phyloP scores from a whole-genome alignment of 805 yeast genomes.

The Ogataea paradorogensis region DNA sequence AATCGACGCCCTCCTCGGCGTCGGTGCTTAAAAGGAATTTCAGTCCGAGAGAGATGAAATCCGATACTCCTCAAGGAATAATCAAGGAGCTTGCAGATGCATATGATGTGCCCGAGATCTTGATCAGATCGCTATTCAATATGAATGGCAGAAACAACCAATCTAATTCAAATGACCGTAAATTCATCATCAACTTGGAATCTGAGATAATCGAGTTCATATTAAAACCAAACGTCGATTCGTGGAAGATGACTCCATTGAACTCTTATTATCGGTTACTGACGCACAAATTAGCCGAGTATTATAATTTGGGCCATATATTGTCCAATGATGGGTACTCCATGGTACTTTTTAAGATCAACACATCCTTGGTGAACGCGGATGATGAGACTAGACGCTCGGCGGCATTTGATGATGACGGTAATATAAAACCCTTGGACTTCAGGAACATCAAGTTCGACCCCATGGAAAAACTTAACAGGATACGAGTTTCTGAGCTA shows the following conservation, averaged over 20 bases:
- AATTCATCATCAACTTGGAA: conserved; percentile 50
- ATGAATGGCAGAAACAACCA: conserved; percentile 25
- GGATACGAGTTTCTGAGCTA: conserved; percentile 29
- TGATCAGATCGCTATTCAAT: conserved; percentile 31
- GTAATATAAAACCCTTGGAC: conserved; percentile 33
- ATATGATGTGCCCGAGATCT: conserved; percentile 29
- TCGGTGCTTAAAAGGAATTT: conserved; percentile 12
- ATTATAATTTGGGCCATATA: conserved; percentile 59
- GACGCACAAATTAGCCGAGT: conserved; percentile 68
- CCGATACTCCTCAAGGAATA: conserved; percentile 15
- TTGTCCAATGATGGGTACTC: conserved; percentile 50
- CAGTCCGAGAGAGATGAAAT: conserved; percentile 17
- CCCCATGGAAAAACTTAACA: conserved; percentile 32
- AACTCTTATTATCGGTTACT: conserved; percentile 68
- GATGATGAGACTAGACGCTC: conserved; percentile 31
- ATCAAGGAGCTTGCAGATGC: conserved; percentile 21
- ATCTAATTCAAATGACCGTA: conserved; percentile 37
- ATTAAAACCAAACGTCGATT: conserved; percentile 36
- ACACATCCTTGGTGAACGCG: conserved; percentile 36
- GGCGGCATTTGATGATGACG: conserved; percentile 32
- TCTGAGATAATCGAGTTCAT: conserved; percentile 45
- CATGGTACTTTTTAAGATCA: conserved; percentile 38
- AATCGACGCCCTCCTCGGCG: conserved; percentile 3
- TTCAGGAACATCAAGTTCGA: conserved; percentile 31
- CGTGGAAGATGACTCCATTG: conserved; percentile 49